Percentiles rank a stretch among this genome's conserved stretches.
phyloP scores from a whole-genome alignment of 208 protist species.

The Leishmania martiniquensis region DNA sequence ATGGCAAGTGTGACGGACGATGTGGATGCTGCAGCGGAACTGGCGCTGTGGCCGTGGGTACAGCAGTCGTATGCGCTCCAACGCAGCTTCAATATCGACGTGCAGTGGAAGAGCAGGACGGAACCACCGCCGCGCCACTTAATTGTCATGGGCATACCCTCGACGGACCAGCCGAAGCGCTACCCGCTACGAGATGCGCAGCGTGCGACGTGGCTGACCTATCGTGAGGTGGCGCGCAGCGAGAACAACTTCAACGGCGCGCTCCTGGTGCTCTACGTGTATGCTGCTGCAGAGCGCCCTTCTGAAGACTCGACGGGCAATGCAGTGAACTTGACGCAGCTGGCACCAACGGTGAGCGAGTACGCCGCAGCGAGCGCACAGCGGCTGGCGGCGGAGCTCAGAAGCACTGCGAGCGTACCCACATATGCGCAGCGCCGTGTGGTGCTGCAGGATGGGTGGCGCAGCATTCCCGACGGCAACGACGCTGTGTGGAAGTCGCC shows the following conservation, averaged over 20 bases:
- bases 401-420: neutral
- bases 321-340: slow-evolving; percentile 7
- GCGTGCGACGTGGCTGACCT: slow-evolving; percentile 45
- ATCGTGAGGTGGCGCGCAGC: slow-evolving; percentile 29
- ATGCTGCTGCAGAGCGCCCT: slow-evolving; percentile 12
- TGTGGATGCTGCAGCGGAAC: too few species aligned
- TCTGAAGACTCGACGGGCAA: neutral
- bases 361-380: neutral
- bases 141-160: slow-evolving; percentile 45
- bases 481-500: neutral
- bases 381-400: neutral
- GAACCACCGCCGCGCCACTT: neutral
- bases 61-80: too few species aligned
- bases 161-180: slow-evolving; percentile 31
- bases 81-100: too few species aligned
- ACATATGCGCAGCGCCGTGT: neutral
- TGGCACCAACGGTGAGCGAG: neutral
- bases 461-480: neutral
- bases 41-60: too few species aligned
- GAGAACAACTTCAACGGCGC: slow-evolving; percentile 34
- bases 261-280: slow-evolving; percentile 34
- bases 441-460: neutral
- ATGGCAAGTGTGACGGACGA: too few species aligned
- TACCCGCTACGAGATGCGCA: slow-evolving; percentile 31
- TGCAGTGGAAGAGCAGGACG: too few species aligned